Percentiles rank a stretch among this genome's conserved stretches.
phyloP scores from a whole-genome alignment of 768 basidiomycete genomes.

The Psilocybe cyanescens region DNA sequence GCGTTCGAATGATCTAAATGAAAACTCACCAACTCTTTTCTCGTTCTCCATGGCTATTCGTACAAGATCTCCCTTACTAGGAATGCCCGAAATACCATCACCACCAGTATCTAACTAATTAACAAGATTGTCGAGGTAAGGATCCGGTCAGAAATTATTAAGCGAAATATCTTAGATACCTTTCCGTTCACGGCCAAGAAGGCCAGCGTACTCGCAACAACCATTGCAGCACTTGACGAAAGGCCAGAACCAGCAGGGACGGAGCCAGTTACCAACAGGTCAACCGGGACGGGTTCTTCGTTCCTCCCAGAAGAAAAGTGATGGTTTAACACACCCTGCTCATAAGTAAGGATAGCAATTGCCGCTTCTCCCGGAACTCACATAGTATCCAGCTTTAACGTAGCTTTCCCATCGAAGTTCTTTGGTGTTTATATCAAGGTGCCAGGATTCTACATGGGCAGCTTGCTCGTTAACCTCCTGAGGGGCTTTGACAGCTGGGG shows the following conservation, averaged over 20 bases:
- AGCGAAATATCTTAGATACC: slow-evolving; percentile 26
- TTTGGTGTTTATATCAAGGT: slow-evolving; percentile 72
- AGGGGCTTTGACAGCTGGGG: slow-evolving; percentile 44
- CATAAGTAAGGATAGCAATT: neutral
- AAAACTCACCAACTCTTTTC: slow-evolving; percentile 67
- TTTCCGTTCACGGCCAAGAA: slow-evolving; percentile 82
- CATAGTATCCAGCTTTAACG: slow-evolving; percentile 85
- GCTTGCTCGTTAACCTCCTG: slow-evolving; percentile 37
- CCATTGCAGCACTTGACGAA: slow-evolving; percentile 89
- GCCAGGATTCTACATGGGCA: slow-evolving; percentile 60
- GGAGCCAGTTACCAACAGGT: slow-evolving; percentile 78
- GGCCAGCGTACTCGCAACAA: slow-evolving; percentile 82
- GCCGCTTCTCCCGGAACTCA: slow-evolving; percentile 35
- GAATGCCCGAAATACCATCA: slow-evolving; percentile 9
- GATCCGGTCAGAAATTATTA: neutral
- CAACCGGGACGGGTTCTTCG: slow-evolving; percentile 57
- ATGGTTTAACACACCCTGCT: slow-evolving; percentile 65
- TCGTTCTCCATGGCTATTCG: slow-evolving; percentile 85
- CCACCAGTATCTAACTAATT: slow-evolving; percentile 25
- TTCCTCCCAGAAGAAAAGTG: slow-evolving; percentile 45
- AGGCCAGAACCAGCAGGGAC: slow-evolving; percentile 89
- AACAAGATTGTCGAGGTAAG: neutral
- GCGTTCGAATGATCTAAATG: neutral
- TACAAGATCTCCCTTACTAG: slow-evolving; percentile 76
- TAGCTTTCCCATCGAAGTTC: slow-evolving; percentile 86